Conservation (phyloP, 306 rosid species). For the Inga oerstediana region DNA sequence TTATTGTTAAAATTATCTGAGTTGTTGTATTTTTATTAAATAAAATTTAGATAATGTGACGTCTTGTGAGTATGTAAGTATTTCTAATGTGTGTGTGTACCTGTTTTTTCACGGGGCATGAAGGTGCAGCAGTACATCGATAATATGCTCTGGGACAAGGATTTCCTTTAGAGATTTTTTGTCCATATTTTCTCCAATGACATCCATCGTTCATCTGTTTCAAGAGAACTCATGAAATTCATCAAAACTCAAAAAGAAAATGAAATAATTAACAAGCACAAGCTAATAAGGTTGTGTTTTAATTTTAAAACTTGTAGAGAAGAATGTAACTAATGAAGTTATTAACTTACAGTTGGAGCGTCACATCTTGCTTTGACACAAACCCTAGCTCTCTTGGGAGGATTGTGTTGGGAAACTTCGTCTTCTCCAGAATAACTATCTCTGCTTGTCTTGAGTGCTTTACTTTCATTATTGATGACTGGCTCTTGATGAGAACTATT, state of each 20-base stretch:
- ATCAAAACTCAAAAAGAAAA: background rate
- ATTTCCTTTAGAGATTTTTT: conserved; percentile 84
- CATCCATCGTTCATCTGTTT: conserved; percentile 85
- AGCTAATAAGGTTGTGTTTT: too few relatives aligned
- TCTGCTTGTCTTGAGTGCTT: conserved; percentile 43
- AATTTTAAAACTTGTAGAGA: background rate
- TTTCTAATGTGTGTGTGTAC: conserved; percentile 27
- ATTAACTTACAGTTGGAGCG: conserved; percentile 63
- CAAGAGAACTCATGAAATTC: background rate
- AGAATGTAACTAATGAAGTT: background rate
- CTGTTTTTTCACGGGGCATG: conserved; percentile 82
- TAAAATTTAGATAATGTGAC: too few relatives aligned
- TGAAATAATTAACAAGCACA: too few relatives aligned
- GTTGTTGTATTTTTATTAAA: too few relatives aligned
- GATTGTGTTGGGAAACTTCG: conserved; percentile 57
- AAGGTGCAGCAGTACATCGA: conserved; percentile 77
- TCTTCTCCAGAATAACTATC: conserved; percentile 44
- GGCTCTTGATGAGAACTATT: conserved; percentile 42
- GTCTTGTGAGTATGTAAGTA: too few relatives aligned
- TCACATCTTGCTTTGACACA: conserved; percentile 76
- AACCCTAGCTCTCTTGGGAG: conserved; percentile 74
- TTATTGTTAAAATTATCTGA: too few relatives aligned
- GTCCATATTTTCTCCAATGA: conserved; percentile 95
- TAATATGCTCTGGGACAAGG: conserved; percentile 94
- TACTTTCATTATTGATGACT: conserved; percentile 21